Conservation (phyloP, 2,329 filamentous ascomycete species). For the Neopestalotiopsis sp. region DNA sequence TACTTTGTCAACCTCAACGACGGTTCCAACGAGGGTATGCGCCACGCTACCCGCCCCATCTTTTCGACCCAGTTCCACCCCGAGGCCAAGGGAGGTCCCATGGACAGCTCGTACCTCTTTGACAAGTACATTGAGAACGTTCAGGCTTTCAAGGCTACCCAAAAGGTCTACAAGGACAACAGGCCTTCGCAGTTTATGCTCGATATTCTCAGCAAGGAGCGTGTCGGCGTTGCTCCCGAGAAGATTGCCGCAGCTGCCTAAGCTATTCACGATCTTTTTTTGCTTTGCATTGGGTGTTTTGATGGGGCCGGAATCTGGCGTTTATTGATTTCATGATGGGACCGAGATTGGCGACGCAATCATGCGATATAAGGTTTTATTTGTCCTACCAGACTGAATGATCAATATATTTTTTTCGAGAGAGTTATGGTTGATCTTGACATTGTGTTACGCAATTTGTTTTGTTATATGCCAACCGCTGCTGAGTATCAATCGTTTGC, state of each 20-base stretch:
- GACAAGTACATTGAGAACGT: slow-evolving; percentile 95
- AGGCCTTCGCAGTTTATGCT: slow-evolving; percentile 86
- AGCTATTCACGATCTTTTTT: slow-evolving; percentile 9
- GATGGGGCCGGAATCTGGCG: not conserved
- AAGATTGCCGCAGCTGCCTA: slow-evolving; percentile 59
- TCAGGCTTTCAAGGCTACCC: slow-evolving; percentile 83
- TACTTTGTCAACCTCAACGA: slow-evolving; percentile 99
- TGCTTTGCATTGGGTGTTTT: not conserved
- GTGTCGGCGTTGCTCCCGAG: slow-evolving; percentile 82
- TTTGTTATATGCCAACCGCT: no score
- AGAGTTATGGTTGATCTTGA: not conserved
- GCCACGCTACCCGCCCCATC: slow-evolving; percentile 94
- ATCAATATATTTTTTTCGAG: not conserved
- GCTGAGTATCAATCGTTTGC: no score
- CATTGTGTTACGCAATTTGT: no score
- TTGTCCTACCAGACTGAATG: not conserved
- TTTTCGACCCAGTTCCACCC: slow-evolving; percentile 99
- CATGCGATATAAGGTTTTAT: not conserved
- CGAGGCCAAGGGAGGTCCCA: slow-evolving; percentile 94
- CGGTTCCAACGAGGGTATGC: slow-evolving; percentile 95
- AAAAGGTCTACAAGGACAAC: slow-evolving; percentile 82
- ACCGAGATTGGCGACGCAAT: not conserved
- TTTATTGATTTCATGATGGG: not conserved
- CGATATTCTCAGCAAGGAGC: slow-evolving; percentile 90
- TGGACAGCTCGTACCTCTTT: slow-evolving; percentile 95